Evolutionary conservation across 106 monocot species (phyloP), one percentile per base, ranked within the genome.

Genomic region (Ottelia alismoides): DNA sequence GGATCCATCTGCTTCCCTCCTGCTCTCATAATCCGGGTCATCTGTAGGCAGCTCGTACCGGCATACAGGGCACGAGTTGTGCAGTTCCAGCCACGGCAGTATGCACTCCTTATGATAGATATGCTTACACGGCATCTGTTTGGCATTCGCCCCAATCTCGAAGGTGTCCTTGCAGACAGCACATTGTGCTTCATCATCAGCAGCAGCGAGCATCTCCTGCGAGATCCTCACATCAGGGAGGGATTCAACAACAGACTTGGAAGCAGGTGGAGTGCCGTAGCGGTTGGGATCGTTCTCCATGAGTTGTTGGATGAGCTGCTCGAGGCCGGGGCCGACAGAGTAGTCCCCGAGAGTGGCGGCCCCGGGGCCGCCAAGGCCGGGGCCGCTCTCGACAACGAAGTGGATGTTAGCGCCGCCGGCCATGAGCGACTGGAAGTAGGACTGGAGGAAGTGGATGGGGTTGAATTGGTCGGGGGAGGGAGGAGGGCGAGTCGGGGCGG

Each of bases 251-350:
- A 70, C 76, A 17, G 82, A 62, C 52, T 87, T 92, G 10, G 92
- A 63, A 2, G 92, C 92, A 12, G 92, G 92, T 6, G 92, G 92
- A 1, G 87, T 83, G 18, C 92, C 92, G 17, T 92, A 83, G 25
- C 92, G 78, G 44, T 87, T 92, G 0, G 92, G 92, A 51, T 92
- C 92, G 53, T 87, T 92, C 51, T 92, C 92, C 2, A 87, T 74
- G 20, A 92, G 77, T 60, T 87, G 82, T 58, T 92, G 82, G 20
- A 92, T 92, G 30, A 92, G 69, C 35, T 87, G 79, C 72, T 92
- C 92, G 7, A 92, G 65, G 1, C 83, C 87, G 1, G 77, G 70
- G 32, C 74, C 75, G 28, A 80, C 35, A 55, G 80, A 83, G 61
- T 74, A 83, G 57, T 79, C 80, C 16, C 87, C 92, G 18, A 92